Conservation (phyloP, 75 land plant species). For the Ceratopteris richardii region DNA sequence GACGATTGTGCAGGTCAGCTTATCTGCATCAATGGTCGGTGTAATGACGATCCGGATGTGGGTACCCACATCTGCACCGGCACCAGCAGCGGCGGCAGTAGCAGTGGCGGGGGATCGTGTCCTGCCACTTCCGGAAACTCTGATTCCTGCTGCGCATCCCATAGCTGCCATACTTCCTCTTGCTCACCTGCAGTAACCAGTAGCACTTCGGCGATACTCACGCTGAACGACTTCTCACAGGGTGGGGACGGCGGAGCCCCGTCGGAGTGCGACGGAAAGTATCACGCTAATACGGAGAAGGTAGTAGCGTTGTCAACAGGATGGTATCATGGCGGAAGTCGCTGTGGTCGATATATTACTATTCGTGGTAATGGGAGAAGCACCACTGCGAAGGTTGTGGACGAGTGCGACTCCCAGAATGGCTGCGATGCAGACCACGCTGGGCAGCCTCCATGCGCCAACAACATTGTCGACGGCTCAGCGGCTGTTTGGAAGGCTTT, state of each 20-base stretch:
- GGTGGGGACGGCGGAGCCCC: too few relatives aligned
- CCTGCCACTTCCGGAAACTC: neutral
- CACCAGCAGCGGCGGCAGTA: neutral
- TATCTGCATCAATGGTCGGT: too few relatives aligned
- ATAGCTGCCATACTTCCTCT: constrained; percentile 2
- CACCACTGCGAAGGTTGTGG: constrained; percentile 38
- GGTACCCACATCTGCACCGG: constrained; percentile 24
- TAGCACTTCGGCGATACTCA: too few relatives aligned
- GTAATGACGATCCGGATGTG: too few relatives aligned
- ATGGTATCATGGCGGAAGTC: constrained; percentile 29
- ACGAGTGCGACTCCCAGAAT: constrained; percentile 43
- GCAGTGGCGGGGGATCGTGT: neutral
- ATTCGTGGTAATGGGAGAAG: constrained; percentile 14
- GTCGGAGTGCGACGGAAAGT: constrained; percentile 28
- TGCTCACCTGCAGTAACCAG: constrained; percentile 27
- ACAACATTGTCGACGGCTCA: constrained; percentile 43
- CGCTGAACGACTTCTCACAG: too few relatives aligned
- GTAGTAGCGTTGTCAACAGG: constrained; percentile 63
- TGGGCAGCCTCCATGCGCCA: too few relatives aligned
- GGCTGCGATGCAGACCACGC: constrained; percentile 49
- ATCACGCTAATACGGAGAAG: constrained; percentile 24
- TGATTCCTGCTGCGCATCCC: neutral
- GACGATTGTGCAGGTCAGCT: constrained; percentile 23
- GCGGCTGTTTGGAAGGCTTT: constrained; percentile 40
- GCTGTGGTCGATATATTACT: too few relatives aligned